These are phyloP conservation scores for Waltergamsia citrina DNA, from an alignment of 2,329 filamentous ascomycete genomes.

Conservation along the genomic window DNA sequence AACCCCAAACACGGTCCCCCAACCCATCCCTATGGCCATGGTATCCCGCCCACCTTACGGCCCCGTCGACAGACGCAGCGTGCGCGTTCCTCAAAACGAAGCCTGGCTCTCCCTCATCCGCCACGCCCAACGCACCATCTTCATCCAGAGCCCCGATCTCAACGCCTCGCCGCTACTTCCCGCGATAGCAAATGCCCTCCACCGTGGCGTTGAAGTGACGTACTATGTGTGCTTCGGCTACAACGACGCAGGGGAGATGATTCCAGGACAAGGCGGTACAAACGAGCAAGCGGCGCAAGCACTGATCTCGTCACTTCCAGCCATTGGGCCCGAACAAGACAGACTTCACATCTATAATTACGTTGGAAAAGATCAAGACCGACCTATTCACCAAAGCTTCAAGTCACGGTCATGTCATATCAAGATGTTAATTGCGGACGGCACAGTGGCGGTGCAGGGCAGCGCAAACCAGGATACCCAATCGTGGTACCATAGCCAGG, in stretches of 20 bases:
- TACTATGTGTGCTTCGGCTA: slow-evolving; percentile 71
- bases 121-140: slow-evolving; percentile 54
- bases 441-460: slow-evolving; percentile 58
- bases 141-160: slow-evolving; percentile 70
- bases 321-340: slow-evolving; percentile 21
- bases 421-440: slow-evolving; percentile 69
- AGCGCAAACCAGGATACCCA: slow-evolving; percentile 78
- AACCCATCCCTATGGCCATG: slow-evolving; percentile 60
- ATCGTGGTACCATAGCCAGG: slow-evolving; percentile 69
- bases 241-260: slow-evolving; percentile 67
- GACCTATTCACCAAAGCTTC: slow-evolving; percentile 55
- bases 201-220: slow-evolving; percentile 56
- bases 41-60: slow-evolving; percentile 63
- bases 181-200: slow-evolving; percentile 53
- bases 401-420: slow-evolving; percentile 64
- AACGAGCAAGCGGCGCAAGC: slow-evolving; percentile 61
- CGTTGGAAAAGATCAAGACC: slow-evolving; percentile 62
- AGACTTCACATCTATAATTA: slow-evolving; percentile 58
- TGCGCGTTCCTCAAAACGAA: slow-evolving; percentile 64
- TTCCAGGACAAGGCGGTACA: slow-evolving; percentile 66
- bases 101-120: slow-evolving; percentile 62
- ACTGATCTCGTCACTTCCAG: slow-evolving; percentile 45
- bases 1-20: too few species aligned
- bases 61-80: slow-evolving; percentile 47
- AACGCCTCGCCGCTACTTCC: slow-evolving; percentile 61